phyloP scores from a whole-genome alignment of 345 rosid genomes.

The Isatis tinctoria region DNA sequence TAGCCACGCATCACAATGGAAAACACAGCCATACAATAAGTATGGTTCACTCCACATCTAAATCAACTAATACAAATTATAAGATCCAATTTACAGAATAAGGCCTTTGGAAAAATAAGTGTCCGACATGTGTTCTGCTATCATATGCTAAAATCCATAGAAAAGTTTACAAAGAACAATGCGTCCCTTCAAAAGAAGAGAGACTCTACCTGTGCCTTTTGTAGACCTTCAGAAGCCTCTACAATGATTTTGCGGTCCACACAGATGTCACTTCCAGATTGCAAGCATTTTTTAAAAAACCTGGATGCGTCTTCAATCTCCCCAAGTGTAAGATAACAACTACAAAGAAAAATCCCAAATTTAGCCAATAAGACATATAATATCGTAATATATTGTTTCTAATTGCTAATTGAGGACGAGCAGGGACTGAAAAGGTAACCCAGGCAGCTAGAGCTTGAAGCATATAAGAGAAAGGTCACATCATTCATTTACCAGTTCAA shows the following conservation, averaged over 20 bases:
- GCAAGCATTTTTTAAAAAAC: constrained; percentile 76
- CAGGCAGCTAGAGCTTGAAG: background rate
- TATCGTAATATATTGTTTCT: background rate
- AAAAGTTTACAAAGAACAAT: constrained; percentile 8
- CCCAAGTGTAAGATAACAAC: constrained; percentile 94
- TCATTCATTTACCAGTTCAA: background rate
- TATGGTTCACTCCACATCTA: constrained; percentile 5
- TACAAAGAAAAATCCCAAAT: constrained; percentile 28
- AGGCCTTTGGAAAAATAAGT: background rate
- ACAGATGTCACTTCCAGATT: constrained; percentile 63
- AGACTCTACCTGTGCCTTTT: constrained; percentile 71
- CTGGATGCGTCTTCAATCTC: constrained; percentile 76
- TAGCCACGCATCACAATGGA: background rate
- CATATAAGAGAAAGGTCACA: background rate
- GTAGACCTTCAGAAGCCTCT: constrained; percentile 94
- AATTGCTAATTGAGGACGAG: constrained; percentile 10
- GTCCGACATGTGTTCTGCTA: background rate
- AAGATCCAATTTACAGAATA: background rate
- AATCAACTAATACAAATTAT: background rate
- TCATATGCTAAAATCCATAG: constrained; percentile 8
- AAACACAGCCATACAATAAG: constrained; percentile 2
- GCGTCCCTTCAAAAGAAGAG: background rate
- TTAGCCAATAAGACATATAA: constrained; percentile 14
- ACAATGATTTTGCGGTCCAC: constrained; percentile 74
- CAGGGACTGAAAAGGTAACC: background rate